A percentile compares a stretch with the other conserved stretches of the same genome.
These are phyloP conservation scores for Ocimum tenuiflorum DNA, from an alignment of 257 asterid genomes.

Conservation along the genomic window DNA sequence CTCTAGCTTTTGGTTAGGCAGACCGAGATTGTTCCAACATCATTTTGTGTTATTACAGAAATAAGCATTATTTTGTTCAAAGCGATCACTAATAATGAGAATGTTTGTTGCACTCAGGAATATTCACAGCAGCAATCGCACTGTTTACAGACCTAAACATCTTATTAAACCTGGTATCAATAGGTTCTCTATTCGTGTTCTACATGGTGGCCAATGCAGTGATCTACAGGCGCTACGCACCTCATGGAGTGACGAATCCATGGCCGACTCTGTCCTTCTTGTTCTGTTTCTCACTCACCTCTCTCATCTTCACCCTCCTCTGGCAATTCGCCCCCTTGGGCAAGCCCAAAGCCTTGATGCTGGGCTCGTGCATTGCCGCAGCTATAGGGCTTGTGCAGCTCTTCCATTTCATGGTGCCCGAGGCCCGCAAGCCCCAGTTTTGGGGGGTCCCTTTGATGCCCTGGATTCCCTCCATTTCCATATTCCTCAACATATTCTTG, in stretches of 20 bases:
- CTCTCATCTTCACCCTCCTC: slow-evolving; percentile 52
- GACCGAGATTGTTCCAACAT: too few relatives aligned
- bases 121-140: slow-evolving; percentile 81
- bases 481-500: slow-evolving; percentile 84
- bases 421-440: slow-evolving; percentile 70
- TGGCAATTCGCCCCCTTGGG: slow-evolving; percentile 78
- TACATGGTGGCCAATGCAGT: slow-evolving; percentile 96
- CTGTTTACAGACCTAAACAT: slow-evolving; percentile 70
- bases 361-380: slow-evolving; percentile 54
- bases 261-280: slow-evolving; percentile 77
- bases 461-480: slow-evolving; percentile 81
- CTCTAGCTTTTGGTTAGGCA: too few relatives aligned
- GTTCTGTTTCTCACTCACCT: slow-evolving; percentile 51
- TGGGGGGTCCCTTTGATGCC: slow-evolving; percentile 99
- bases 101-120: too few relatives aligned
- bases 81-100: too few relatives aligned
- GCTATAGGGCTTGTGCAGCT: slow-evolving; percentile 49
- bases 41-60: too few relatives aligned
- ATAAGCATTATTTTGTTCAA: too few relatives aligned
- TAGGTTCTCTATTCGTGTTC: slow-evolving; percentile 86
- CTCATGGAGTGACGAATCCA: slow-evolving; percentile 64
- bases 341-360: slow-evolving; percentile 59
- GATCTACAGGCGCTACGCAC: slow-evolving; percentile 60
- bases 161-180: slow-evolving; percentile 67
- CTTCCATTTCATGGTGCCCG: slow-evolving; percentile 62